Evolutionary conservation across 495 filamentous ascomycete genomes (phyloP), one percentile per base, ranked within the genome.

Genomic region (Podospora tetraspora): DNA sequence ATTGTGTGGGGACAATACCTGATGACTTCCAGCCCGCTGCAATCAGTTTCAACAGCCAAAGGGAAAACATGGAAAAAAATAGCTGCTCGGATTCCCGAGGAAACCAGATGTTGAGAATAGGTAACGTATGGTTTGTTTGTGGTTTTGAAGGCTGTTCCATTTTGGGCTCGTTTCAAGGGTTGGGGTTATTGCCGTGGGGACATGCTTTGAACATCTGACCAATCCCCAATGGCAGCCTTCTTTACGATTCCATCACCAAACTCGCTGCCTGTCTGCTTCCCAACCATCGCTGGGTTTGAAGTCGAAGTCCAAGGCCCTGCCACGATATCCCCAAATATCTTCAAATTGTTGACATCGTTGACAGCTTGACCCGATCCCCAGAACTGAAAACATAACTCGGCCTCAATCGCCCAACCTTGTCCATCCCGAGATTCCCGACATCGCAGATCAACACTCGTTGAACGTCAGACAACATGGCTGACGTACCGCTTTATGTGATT

Each of bases 401-500:
- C n/a, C n/a, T n/a, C n/a, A 52, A n/a, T n/a, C 19, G 19, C 43
- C 8, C 34, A 37, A 16, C 13, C 3, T 43, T 16, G 3, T 3
- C 34, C 43, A 30, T 19, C 59, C 27, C 56, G 58, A 34, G 57
- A 34, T 9, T 19, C 59, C 27, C 56, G 58, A 34, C 64, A 34
- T 9, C 29, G 23, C 25, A 32, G 6, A 23, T 11, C 57, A 66
- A 52, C n/a, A n/a, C 67, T 21, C 29, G 13, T 27, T 27, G 27
- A 10, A 64, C 34, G 11, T 58, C 13, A 59, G 16, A 58, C 76
- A 83, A 69, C 82, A 88, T 92, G 73, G 82, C 87, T 58, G 95
- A 98, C 79, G 85, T 99, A 34, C 90, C 93, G 68, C 86, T 98
- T 73, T 85, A 89, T 68, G 90, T 99, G 77, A 89, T 87, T 66